phyloP scores from a whole-genome alignment of 345 rosid species.

The Aquilaria malaccensis region DNA sequence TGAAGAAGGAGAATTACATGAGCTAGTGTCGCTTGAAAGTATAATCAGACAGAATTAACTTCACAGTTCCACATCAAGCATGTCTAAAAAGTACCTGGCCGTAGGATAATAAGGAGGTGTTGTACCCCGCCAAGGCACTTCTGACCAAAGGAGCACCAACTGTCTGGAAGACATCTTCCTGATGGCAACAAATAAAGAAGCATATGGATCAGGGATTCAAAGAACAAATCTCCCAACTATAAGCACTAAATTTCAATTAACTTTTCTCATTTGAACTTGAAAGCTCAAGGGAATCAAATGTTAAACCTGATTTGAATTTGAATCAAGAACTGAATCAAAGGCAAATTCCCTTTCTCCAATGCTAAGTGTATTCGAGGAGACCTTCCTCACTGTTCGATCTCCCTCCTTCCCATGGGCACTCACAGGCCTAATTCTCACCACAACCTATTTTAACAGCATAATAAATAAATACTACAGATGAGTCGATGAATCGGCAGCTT shows the following conservation, averaged over 20 bases:
- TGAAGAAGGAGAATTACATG: conserved; percentile 7
- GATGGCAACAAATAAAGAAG: conserved; percentile 21
- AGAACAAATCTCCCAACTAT: neutral
- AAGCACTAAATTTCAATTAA: neutral
- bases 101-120: conserved; percentile 69
- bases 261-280: neutral
- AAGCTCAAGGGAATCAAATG: neutral
- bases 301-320: conserved; percentile 68
- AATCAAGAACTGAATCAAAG: conserved; percentile 79
- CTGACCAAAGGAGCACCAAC: conserved; percentile 80
- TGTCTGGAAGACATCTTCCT: conserved; percentile 71
- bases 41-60: neutral
- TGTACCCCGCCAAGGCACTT: conserved; percentile 84
- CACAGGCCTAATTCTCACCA: conserved; percentile 67
- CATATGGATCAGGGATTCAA: neutral
- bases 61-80: neutral
- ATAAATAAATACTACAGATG: neutral
- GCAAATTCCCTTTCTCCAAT: conserved; percentile 57
- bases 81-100: conserved; percentile 63
- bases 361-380: conserved; percentile 48
- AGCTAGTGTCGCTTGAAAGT: neutral
- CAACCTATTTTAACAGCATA: conserved; percentile 40
- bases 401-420: conserved; percentile 33
- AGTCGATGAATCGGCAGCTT: neutral
- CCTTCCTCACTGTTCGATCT: conserved; percentile 38